Evolutionary conservation across 176 grass and related monocot genomes (phyloP), one percentile per base, ranked within the genome.

Genomic region (Elaeis guineensis): DNA sequence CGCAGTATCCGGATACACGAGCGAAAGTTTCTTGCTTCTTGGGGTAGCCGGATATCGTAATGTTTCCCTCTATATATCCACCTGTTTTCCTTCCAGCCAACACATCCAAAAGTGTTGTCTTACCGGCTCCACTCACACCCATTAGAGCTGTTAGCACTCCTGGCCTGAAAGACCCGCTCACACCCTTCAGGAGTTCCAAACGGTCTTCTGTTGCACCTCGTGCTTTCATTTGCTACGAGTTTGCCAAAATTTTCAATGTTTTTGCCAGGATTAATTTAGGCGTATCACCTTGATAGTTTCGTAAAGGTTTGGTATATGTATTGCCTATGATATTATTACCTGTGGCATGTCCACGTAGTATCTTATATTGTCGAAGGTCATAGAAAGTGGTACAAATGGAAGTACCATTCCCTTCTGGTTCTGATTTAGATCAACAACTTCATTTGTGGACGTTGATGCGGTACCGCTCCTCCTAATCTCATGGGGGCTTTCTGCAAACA

Each of bases 301-400:
- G 0, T 4, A 5, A 28, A 28, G 25, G 25, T 28, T 28, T 5
- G 25, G 25, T 28, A 28, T 5, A 28, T 28, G 25, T 5, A 28
- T 28, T 28, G 25, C 25, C 25, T 3, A 28, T 28, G 25, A 5
- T 23, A 23, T 23, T 5, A 52, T 70, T 66, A 98, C 93, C 84
- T 59, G 81, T 66, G 93, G 93, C 93, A 98, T 98, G 79, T 92
- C 87, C 57, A 98, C 93, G 49, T 84, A 92, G 57, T 98, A 98
- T 66, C 58, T 90, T 25, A 92, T 57, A 54, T 77, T 69, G 55
- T 98, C 81, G 21, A 98, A 98, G 25, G 73, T 83, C 17, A 98
- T 81, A 4, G 87, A 92, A 52, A 98, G 87, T 0, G 87, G 87
- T 17, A 62, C 67, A 71, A 98, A 98, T 57, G 93, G 93, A 61